Conservation (phyloP, 371 early-diverging fungal species). For the Apophysomyces elegans region DNA sequence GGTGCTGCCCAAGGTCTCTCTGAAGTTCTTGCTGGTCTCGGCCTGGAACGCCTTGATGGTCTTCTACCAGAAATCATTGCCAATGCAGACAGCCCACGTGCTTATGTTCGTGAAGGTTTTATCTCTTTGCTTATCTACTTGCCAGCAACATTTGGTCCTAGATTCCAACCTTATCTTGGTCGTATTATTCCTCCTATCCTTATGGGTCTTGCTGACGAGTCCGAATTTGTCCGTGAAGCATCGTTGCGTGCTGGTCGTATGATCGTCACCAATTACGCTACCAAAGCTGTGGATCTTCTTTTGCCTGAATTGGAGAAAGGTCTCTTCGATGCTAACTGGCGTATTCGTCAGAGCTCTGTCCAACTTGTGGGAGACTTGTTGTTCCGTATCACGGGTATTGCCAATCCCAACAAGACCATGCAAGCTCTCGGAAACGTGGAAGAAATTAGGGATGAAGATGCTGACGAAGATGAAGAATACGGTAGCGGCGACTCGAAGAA, state of each 20-base stretch:
- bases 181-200: constrained; percentile 88
- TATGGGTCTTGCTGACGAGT: constrained; percentile 94
- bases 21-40: constrained; percentile 92
- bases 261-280: constrained; percentile 90
- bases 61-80: constrained; percentile 90
- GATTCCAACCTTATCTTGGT: constrained; percentile 89
- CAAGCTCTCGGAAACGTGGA: constrained; percentile 49
- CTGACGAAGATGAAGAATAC: constrained; percentile 58
- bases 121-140: constrained; percentile 93
- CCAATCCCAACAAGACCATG: constrained; percentile 55
- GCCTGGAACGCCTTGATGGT: constrained; percentile 84
- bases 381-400: constrained; percentile 88
- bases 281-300: constrained; percentile 85
- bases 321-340: constrained; percentile 91
- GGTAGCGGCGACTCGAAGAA: constrained; percentile 69
- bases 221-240: constrained; percentile 92
- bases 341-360: constrained; percentile 93
- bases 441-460: constrained; percentile 54
- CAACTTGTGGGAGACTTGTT: constrained; percentile 96
- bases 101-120: constrained; percentile 95
- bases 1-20: constrained; percentile 98
- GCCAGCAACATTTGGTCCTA: constrained; percentile 91
- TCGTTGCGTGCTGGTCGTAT: constrained; percentile 91
- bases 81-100: constrained; percentile 74
- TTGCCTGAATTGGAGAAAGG: constrained; percentile 92